Evolutionary conservation across 1,139 yeast genomes (phyloP), one percentile per base, ranked within the genome.

Genomic region (Pichia sp.): DNA sequence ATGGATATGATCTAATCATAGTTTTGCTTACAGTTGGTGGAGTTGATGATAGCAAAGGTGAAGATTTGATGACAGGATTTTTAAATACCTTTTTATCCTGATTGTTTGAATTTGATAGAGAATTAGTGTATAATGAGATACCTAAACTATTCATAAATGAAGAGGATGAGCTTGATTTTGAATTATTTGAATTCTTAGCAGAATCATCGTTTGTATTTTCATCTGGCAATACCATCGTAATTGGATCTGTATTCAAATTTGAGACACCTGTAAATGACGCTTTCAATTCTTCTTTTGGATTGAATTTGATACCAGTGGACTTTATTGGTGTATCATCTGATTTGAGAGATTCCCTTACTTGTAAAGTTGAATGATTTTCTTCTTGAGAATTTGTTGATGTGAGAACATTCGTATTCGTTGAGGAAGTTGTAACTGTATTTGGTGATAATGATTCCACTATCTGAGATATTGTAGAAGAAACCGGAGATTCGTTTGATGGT

Each of bases 11-110:
- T 48, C 77, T 74, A 38, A 88, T 75, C 41, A 89, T 69, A 5
- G 94, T 84, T 53, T 84, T 84, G 24, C 95, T 81, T 12, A 89
- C 89, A 0, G 89, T 77, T 4, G 96, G 94, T 1, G 98, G 97
- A 0, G 98, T 89, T 1, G 85, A 77, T 2, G 82, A 74, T 40
- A 83, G 66, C 46, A 83, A 64, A 2, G 91, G 91, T 4, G 88
- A 79, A 9, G 79, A 71, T 48, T 65, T 66, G 6, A 43, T 38
- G 22, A 42, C 28, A 7, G 36, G 25, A 6, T 31, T 37, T 17
- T 35, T 39, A 10, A 25, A 30, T 9, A 18, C 8, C 4, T 9
- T 5, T 5, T 25, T 25, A 5, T 15, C 25, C 1, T 26, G 31
- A 3, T 33, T 24, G 10, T 11, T 15, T 23, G 21, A 19, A 4